Conservation (phyloP, 768 basidiomycete species). For the Sporobolomyces pararoseus region DNA sequence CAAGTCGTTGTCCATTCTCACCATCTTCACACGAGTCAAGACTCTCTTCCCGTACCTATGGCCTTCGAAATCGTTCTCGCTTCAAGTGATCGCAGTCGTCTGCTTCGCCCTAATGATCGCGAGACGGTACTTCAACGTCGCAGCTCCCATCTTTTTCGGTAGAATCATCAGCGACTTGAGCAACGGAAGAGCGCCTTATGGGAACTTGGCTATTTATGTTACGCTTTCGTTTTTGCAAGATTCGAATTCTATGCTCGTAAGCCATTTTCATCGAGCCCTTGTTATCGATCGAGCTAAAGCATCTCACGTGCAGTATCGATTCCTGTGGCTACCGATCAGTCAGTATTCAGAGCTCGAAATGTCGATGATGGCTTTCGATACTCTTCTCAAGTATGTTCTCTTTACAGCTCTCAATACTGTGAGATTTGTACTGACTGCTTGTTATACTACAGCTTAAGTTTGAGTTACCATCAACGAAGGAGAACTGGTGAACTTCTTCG, state of each 20-base stretch:
- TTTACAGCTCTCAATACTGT: constrained; percentile 54
- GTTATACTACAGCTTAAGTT: constrained; percentile 49
- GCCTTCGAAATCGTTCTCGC: constrained; percentile 63
- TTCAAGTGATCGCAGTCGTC: constrained; percentile 66
- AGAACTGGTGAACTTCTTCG: constrained; percentile 82
- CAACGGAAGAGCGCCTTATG: constrained; percentile 29
- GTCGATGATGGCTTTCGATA: constrained; percentile 79
- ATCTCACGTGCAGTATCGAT: constrained; percentile 52
- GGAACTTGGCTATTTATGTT: constrained; percentile 29
- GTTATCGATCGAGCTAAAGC: too few relatives aligned
- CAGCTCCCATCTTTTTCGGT: constrained; percentile 32
- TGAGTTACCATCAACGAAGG: constrained; percentile 60
- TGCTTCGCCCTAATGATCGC: constrained; percentile 69
- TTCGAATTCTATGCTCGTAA: constrained; percentile 35
- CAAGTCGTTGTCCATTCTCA: constrained; percentile 53
- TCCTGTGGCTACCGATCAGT: constrained; percentile 82
- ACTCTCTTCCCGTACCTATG: constrained; percentile 76
- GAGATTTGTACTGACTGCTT: neutral
- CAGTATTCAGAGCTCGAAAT: constrained; percentile 58
- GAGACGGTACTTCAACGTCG: constrained; percentile 59
- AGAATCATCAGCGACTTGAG: constrained; percentile 43
- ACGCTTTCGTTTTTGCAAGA: constrained; percentile 31
- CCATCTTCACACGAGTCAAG: constrained; percentile 63
- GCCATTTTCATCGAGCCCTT: too few relatives aligned
- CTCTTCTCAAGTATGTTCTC: constrained; percentile 66